Conservation (phyloP, 169 alveolate genomes). For the Eimeria necatrix region DNA sequence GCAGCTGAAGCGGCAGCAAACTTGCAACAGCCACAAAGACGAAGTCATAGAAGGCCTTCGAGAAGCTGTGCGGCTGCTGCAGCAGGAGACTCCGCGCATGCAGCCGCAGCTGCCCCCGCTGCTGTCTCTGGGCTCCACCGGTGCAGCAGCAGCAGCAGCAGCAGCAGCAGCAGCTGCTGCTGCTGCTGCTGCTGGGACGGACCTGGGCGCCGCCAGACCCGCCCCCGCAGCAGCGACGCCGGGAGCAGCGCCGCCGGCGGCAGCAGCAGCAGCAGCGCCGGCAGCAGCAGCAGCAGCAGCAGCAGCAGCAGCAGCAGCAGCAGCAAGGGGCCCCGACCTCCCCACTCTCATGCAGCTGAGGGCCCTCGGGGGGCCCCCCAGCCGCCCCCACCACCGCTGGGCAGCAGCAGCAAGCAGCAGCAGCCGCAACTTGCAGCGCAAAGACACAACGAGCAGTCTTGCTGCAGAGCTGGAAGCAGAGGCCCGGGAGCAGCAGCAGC, state of each 20-base stretch:
- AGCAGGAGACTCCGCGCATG: conserved; percentile 13
- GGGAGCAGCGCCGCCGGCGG: no score
- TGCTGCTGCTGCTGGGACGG: no score
- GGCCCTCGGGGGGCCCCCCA: background rate
- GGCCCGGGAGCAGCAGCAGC: conserved; percentile 34
- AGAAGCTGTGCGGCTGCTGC: conserved; percentile 37
- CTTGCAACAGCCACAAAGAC: background rate
- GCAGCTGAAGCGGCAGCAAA: conserved; percentile 68
- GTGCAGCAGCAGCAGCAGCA: background rate
- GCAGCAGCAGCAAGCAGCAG: background rate
- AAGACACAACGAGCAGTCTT: background rate
- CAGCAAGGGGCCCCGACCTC: background rate
- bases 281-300: no score
- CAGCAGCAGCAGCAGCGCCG: no score
- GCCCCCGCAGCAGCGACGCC: no score
- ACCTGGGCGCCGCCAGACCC: no score
- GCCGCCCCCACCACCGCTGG: background rate
- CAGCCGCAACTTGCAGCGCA: background rate
- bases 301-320: background rate
- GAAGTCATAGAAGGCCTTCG: conserved; percentile 25
- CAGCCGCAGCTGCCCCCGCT: background rate
- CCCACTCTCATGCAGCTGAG: background rate
- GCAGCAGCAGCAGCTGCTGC: background rate
- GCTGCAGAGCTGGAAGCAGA: conserved; percentile 34
- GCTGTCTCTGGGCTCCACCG: background rate